Evolutionary conservation across 805 yeast species (phyloP).

Genomic region (Yamadazyma endophytica): DNA sequence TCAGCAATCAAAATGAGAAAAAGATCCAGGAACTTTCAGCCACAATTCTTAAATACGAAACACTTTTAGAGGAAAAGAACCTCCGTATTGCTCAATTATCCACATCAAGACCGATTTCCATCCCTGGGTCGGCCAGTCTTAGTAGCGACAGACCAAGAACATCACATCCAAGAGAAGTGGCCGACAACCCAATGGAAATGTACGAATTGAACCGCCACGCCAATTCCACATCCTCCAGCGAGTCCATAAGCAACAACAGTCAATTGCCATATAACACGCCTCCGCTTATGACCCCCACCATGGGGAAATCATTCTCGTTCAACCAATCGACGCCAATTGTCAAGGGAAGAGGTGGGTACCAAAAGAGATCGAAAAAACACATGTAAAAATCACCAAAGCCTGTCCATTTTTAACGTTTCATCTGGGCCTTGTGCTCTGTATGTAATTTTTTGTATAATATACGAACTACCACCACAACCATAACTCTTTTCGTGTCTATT

Average conservation of each 20-base stretch:
- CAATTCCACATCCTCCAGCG: conserved; percentile 10
- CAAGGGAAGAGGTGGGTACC: conserved; percentile 43
- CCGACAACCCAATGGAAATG: conserved; percentile 9
- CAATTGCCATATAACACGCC: conserved; percentile 12
- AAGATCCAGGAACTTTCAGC: conserved; percentile 30
- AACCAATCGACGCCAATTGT: conserved; percentile 22
- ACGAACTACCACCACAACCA: too few species aligned
- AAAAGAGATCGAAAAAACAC: conserved; percentile 35
- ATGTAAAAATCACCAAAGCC: conserved; percentile 22
- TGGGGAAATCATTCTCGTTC: conserved; percentile 2
- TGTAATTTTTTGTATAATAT: too few species aligned
- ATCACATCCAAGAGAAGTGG: not conserved
- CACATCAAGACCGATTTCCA: conserved; percentile 35
- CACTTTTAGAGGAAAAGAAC: conserved; percentile 34
- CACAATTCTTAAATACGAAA: conserved; percentile 28
- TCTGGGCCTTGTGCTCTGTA: too few species aligned
- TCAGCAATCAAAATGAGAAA: conserved; percentile 26
- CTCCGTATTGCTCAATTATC: conserved; percentile 29
- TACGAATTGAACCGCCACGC: conserved; percentile 9
- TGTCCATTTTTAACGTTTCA: too few species aligned
- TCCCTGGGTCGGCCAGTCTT: conserved; percentile 18
- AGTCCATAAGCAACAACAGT: conserved; percentile 5
- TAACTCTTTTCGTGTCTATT: too few species aligned
- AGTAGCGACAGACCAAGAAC: conserved; percentile 3
- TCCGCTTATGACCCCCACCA: conserved; percentile 9